Conservation (phyloP, 768 basidiomycete genomes). For the Cystobasidium ongulense region DNA sequence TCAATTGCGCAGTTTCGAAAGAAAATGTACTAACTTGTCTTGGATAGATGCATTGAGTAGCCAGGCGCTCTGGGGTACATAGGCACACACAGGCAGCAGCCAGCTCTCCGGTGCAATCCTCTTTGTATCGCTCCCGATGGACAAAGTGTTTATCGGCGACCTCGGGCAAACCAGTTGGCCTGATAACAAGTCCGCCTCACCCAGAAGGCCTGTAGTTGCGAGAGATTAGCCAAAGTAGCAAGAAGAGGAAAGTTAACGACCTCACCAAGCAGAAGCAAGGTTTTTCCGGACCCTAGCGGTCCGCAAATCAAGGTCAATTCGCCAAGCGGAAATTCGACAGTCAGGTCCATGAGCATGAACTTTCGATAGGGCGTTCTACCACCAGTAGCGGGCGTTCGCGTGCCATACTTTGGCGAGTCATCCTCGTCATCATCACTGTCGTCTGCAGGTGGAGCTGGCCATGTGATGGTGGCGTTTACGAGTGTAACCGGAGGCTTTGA, state of each 20-base stretch:
- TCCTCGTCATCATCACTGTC: conserved; percentile 1
- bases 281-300: conserved; percentile 22
- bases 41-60: conserved; percentile 47
- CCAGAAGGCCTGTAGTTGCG: conserved; percentile 39
- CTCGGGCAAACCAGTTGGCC: conserved; percentile 27
- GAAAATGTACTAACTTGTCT: conserved; percentile 50
- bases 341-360: conserved; percentile 51
- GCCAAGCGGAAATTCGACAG: conserved; percentile 58
- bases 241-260: background rate
- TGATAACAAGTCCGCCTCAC: conserved; percentile 43
- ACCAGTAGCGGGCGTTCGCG: background rate
- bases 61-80: conserved; percentile 62
- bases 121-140: conserved; percentile 42
- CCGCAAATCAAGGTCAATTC: conserved; percentile 50
- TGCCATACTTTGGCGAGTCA: background rate
- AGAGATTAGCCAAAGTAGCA: too few species aligned
- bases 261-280: conserved; percentile 22
- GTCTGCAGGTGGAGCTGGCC: conserved; percentile 30
- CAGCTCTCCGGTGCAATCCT: conserved; percentile 51
- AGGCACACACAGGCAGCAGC: conserved; percentile 47
- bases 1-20: conserved; percentile 61
- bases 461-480: conserved; percentile 44
- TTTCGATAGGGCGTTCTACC: conserved; percentile 23
- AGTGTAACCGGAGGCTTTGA: conserved; percentile 43
- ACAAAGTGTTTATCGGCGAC: conserved; percentile 36